These are phyloP conservation scores for Ilex asprella DNA, from an alignment of 257 asterid species.

Conservation along the genomic window DNA sequence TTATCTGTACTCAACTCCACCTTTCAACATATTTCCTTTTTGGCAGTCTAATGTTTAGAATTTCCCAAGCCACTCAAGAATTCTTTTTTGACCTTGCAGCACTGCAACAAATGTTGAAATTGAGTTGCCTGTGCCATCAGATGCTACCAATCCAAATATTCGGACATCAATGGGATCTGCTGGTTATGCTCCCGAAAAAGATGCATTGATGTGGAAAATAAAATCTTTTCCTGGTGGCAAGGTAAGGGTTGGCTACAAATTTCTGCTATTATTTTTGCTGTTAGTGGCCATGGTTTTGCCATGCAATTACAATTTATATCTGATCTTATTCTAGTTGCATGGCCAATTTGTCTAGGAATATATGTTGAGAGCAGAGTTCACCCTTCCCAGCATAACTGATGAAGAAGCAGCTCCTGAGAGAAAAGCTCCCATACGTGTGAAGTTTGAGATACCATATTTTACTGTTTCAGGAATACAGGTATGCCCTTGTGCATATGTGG, in stretches of 20 bases:
- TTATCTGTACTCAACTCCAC: not conserved
- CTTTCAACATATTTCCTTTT: not conserved
- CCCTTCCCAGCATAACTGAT: conserved; percentile 87
- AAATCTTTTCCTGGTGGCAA: conserved; percentile 99
- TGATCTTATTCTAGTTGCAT: not conserved
- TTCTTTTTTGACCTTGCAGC: conserved; percentile 43
- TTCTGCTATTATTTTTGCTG: not conserved
- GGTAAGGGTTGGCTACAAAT: conserved; percentile 32
- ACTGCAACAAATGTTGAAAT: conserved; percentile 97
- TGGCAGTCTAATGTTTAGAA: not conserved
- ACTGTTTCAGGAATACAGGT: conserved; percentile 99
- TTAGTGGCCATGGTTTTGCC: too few species aligned
- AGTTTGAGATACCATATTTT: conserved; percentile 97
- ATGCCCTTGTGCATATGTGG: conserved; percentile 9
- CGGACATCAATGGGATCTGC: conserved; percentile 99
- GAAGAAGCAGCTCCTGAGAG: conserved; percentile 88
- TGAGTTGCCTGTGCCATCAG: conserved; percentile 94
- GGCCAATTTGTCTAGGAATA: conserved; percentile 50
- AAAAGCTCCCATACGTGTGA: conserved; percentile 96
- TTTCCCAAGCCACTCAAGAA: conserved; percentile 8
- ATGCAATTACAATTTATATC: too few species aligned
- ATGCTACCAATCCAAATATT: conserved; percentile 90
- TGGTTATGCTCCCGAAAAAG: conserved; percentile 86
- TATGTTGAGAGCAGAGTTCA: conserved; percentile 95
- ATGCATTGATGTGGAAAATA: conserved; percentile 92